Evolutionary conservation across 805 yeast genomes (phyloP), one percentile per base, ranked within the genome.

Genomic region (Barnettozyma sp.): DNA sequence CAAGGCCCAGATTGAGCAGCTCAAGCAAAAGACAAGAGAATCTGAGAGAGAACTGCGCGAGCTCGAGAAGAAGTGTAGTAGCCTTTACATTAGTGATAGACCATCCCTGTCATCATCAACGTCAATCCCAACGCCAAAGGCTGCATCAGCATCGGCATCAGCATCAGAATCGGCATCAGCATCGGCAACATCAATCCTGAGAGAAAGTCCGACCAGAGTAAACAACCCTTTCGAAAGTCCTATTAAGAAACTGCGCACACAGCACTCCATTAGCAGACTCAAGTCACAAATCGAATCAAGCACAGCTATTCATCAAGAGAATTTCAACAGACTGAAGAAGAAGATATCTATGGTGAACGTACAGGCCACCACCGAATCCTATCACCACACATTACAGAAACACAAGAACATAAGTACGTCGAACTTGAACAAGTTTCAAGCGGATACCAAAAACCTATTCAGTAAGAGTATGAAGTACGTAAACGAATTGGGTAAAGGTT

Each of bases 21-120:
- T 61, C 22, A 58, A 61, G 40, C 49, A 52, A 19, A 63, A 63
- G 43, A 52, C 76, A n/a, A 49, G 58, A 12, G 54, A 52, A 24
- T 52, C 68, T 4, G 66, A 66, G 42, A 46, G 45, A 5, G 73
- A 70, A 21, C 41, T 71, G 16, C 48, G 46, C 12, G 44, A 45
- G 5, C 38, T 70, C 22, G 70, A 68, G 35, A 24, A 30, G 3
- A 43, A 44, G 33, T 64, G 66, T 40, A 53, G 48, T 33, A 28
- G 16, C 22, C 15, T 27, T 11, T 9, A 22, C 26, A 15, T 17
- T 12, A 26, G n/a, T n/a, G n/a, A 19, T 34, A 30, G 31, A 36
- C 39, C 22, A 34, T 20, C 21, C 11, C 23, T 17, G 4, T 13
- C 32, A 4, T 18, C 32, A 6, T 29, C 21, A 23, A 29, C 8